phyloP scores from a whole-genome alignment of 257 asterid species.

The Jaltomata sinuosa region DNA sequence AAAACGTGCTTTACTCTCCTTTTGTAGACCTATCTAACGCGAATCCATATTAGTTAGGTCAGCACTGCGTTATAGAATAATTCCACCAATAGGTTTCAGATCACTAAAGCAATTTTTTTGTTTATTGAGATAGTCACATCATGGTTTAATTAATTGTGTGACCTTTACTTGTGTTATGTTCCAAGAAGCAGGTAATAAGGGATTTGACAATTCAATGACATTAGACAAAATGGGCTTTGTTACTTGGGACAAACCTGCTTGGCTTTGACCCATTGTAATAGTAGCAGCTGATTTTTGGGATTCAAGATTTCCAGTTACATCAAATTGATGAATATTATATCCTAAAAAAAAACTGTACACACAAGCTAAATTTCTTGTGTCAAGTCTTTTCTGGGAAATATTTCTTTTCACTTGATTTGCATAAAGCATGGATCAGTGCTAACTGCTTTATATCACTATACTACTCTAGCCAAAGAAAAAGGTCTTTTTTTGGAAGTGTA shows the following conservation, averaged over 20 bases:
- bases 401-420: background rate
- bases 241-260: background rate
- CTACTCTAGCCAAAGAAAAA: background rate
- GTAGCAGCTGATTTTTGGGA: background rate
- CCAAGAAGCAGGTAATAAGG: background rate
- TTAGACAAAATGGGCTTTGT: background rate
- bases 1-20: background rate
- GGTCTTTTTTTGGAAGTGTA: background rate
- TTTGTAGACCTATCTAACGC: too few species aligned
- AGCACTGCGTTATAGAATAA: background rate
- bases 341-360: background rate
- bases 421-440: background rate
- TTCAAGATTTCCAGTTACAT: background rate
- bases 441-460: background rate
- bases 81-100: background rate
- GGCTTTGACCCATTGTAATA: background rate
- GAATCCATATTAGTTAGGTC: background rate
- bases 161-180: background rate
- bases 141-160: background rate
- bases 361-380: background rate
- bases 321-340: background rate
- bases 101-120: background rate
- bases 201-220: background rate
- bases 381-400: background rate
- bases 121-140: background rate